Base-by-base conservation (phyloP, 805 yeast species). In the Priceomyces medius region DNA sequence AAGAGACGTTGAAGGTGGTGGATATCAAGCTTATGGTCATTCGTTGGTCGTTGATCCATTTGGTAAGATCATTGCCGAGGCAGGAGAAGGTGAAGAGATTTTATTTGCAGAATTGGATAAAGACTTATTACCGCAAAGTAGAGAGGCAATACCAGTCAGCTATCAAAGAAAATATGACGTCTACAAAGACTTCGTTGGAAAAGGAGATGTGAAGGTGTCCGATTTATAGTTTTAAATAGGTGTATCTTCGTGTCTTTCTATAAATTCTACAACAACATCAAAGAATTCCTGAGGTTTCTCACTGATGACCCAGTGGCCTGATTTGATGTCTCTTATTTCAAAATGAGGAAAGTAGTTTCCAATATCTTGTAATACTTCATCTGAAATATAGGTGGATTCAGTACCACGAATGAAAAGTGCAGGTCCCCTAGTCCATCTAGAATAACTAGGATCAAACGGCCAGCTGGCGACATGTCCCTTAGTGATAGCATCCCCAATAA, bases 281-380 rank as follows among this genome's bases (percentile, higher is more conserved):
- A 87, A 68, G 48, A 91, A 88, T 55, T 83, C 95, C 6, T 68
- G 52, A 0, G 98, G 96, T 50, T 84, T 83, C 56, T 91, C 97
- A 31, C 88, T 79, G 49, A 88, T 88, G 12, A 90, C 77, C 96
- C 97, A 91, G 61, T 91, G 99, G 2, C 97, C 97, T 0, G 90
- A 79, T 14, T 87, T 83, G 18, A 93, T 68, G 54, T 85, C 96
- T 34, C 77, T 70, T 10, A 86, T 64, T 45, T 80, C 85, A 55
- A 88, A 88, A 19, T 71, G 68, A 0, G 97, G 97, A 64, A 88
- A 91, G 55, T 77, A 86, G 42, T 67, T 64, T 1, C 90, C 95
- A 38, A 88, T 83, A 14, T 77, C 77, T 0, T 85, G 82, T 17
- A 89, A 59, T 20, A 76, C 78, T 45, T 89, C 96, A 59, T 90